These are phyloP conservation scores for Chlorella sorokiniana DNA, from an alignment of 139 green algal genomes.

Conservation along the genomic window DNA sequence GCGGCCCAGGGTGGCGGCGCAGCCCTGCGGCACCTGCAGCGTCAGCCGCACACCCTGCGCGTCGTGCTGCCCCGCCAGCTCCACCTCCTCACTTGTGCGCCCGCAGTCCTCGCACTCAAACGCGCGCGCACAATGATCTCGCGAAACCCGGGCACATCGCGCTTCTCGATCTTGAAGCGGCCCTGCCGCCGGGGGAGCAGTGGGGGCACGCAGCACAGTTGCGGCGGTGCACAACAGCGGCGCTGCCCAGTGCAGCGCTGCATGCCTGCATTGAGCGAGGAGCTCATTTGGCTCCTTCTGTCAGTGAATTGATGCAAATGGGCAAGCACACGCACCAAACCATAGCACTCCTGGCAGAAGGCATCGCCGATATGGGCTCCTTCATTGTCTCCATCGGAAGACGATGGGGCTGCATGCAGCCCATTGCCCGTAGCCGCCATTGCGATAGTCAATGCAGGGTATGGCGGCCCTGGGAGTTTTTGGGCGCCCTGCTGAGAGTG, in stretches of 20 bases:
- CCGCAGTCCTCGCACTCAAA: constrained; percentile 31
- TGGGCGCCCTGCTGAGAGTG: too few relatives aligned
- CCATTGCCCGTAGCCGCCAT: background rate
- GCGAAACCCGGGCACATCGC: constrained; percentile 8
- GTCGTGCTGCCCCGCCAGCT: constrained; percentile 31
- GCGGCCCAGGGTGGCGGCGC: constrained; percentile 40
- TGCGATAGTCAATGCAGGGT: too few relatives aligned
- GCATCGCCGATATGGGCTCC: background rate
- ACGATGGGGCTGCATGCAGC: background rate
- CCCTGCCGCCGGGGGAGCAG: background rate
- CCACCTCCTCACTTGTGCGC: constrained; percentile 21
- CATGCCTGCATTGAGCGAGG: too few relatives aligned
- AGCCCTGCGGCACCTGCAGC: constrained; percentile 49
- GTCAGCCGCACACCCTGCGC: constrained; percentile 36
- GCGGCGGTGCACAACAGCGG: too few relatives aligned
- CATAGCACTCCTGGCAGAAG: constrained; percentile 20
- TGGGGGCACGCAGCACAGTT: background rate
- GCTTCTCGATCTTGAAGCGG: constrained; percentile 9
- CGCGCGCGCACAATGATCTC: constrained; percentile 11
- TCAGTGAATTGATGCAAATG: background rate
- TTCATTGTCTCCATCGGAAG: background rate
- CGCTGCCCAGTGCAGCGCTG: too few relatives aligned
- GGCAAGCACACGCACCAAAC: background rate
- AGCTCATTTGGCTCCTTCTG: too few relatives aligned
- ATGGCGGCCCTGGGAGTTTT: too few relatives aligned